A percentile compares a stretch with the other conserved stretches of the same genome.
These are phyloP conservation scores for Potentilla sterilis DNA, from an alignment of 306 rosid species.

Conservation along the genomic window DNA sequence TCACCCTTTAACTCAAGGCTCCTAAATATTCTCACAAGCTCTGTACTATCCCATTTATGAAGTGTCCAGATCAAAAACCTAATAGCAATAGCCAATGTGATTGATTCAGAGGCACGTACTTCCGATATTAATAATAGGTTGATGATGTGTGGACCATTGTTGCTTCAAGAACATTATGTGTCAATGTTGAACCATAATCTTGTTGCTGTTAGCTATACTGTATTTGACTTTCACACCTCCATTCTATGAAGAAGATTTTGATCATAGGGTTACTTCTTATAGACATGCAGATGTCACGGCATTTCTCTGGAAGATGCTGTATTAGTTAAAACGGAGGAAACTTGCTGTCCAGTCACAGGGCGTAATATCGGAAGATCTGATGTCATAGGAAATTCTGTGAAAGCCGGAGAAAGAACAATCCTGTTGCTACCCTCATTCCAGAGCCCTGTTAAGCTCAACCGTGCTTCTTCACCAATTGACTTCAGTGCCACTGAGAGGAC, in stretches of 20 bases:
- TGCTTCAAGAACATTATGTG: slow-evolving; percentile 17
- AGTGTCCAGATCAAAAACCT: not conserved
- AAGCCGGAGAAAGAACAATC: slow-evolving; percentile 59
- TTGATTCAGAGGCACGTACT: not conserved
- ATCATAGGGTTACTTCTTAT: slow-evolving; percentile 26
- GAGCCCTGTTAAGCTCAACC: slow-evolving; percentile 36
- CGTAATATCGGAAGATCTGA: slow-evolving; percentile 44
- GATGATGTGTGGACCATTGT: not conserved
- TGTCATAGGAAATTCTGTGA: slow-evolving; percentile 50
- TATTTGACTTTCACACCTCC: not conserved
- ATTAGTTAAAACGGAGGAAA: slow-evolving; percentile 26
- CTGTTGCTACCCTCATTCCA: slow-evolving; percentile 60
- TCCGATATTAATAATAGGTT: not conserved
- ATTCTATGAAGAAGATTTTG: slow-evolving; percentile 23
- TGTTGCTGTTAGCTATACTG: not conserved
- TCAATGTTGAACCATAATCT: not conserved
- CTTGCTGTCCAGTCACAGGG: slow-evolving; percentile 59
- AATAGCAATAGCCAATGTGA: not conserved
- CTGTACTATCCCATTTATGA: not conserved
- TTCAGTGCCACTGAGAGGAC: slow-evolving; percentile 53
- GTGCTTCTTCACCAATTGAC: slow-evolving; percentile 49
- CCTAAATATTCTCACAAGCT: not conserved
- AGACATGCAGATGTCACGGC: slow-evolving; percentile 88
- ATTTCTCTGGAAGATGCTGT: slow-evolving; percentile 42
- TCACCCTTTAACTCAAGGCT: not conserved